phyloP scores from a whole-genome alignment of 208 protist species.

The Leishmania tarentolae region DNA sequence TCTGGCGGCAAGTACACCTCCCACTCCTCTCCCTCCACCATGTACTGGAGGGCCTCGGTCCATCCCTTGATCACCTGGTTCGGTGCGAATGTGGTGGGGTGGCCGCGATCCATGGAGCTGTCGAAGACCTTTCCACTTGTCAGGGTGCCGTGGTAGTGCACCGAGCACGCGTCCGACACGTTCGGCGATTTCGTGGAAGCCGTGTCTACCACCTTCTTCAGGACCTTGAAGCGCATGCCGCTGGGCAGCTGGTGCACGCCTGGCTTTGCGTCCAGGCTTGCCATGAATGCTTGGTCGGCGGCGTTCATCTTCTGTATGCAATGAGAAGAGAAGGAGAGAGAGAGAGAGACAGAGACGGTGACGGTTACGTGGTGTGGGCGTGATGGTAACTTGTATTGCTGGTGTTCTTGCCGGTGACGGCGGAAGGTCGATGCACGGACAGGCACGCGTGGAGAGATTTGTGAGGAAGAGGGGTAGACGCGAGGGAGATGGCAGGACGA shows the following conservation, averaged over 20 bases:
- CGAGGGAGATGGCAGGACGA: too few relatives aligned
- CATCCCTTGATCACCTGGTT: conserved; percentile 83
- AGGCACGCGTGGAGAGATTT: not conserved
- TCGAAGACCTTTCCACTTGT: conserved; percentile 80
- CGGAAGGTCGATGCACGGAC: not conserved
- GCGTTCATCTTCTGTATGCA: conserved; percentile 19
- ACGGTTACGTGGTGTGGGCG: not conserved
- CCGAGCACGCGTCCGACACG: conserved; percentile 54
- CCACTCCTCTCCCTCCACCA: conserved; percentile 87
- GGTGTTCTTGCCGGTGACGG: not conserved
- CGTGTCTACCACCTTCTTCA: conserved; percentile 42
- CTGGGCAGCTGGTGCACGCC: conserved; percentile 73
- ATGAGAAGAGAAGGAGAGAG: too few relatives aligned
- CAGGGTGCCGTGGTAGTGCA: conserved; percentile 85
- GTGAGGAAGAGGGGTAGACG: not conserved
- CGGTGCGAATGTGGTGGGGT: conserved; percentile 68
- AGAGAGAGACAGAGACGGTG: not conserved
- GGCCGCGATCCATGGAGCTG: conserved; percentile 66
- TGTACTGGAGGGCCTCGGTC: conserved; percentile 87
- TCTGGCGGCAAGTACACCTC: conserved; percentile 76
- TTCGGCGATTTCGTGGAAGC: conserved; percentile 42
- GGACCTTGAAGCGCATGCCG: conserved; percentile 78
- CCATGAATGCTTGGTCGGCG: conserved; percentile 49
- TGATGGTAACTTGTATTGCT: not conserved
- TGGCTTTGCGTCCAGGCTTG: conserved; percentile 32